Evolutionary conservation across 2,329 filamentous ascomycete species (phyloP).

Genomic region (Fusarium secorum): DNA sequence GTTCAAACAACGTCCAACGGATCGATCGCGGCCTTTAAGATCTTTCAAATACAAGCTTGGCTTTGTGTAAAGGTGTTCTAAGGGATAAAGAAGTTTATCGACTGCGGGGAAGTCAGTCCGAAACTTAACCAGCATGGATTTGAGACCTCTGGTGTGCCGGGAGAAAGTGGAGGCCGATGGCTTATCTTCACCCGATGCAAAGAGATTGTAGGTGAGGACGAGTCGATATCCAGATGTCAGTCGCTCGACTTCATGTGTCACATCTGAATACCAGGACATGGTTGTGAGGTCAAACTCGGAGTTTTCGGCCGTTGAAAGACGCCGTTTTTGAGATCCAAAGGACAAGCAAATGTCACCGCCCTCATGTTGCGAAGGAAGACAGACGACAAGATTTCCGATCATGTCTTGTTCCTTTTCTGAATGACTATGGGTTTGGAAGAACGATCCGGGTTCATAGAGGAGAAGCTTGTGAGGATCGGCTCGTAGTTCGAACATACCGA

Average conservation of each 20-base stretch:
- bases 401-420: constrained; percentile 5
- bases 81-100: too few species aligned
- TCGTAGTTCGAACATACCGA: not conserved
- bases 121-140: too few species aligned
- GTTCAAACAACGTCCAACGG: too few species aligned
- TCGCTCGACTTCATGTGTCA: constrained; percentile 2
- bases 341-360: constrained; percentile 13
- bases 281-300: constrained; percentile 18
- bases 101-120: too few species aligned
- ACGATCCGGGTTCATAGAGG: constrained; percentile 24
- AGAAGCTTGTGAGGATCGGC: constrained; percentile 18
- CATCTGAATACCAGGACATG: constrained; percentile 25
- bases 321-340: not conserved
- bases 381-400: constrained; percentile 14
- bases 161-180: too few species aligned
- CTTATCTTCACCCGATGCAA: too few species aligned
- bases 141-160: too few species aligned
- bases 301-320: constrained; percentile 2
- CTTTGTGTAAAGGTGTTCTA: too few species aligned
- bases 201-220: constrained; percentile 27
- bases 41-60: too few species aligned
- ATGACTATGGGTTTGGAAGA: constrained; percentile 17
- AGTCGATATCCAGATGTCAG: constrained; percentile 16
- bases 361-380: constrained; percentile 19
- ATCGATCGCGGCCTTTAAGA: too few species aligned